Evolutionary conservation across 176 grass and related monocot genomes (phyloP), one percentile per base, ranked within the genome.

Genomic region (Oryza punctata): DNA sequence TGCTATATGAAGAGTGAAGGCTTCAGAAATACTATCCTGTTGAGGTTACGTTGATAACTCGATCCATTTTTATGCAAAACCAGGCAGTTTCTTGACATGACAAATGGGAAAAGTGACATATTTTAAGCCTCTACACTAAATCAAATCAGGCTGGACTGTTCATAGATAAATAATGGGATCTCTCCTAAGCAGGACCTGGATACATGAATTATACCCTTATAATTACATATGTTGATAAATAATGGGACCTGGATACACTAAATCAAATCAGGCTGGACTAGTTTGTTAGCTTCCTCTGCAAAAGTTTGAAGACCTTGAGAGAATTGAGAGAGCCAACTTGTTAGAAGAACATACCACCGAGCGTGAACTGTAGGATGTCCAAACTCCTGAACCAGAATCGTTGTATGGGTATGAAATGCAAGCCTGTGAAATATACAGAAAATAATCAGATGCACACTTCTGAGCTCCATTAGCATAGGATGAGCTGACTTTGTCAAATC

Each of bases 401-500:
- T 28, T 84, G 82, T 82, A 85, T 21, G 88, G 78, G 28, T 88
- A 88, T 65, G 85, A 85, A 72, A 88, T 78, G 60, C 82, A 83
- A 49, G 74, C 73, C 91, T 93, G 86, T 12, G 44, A 50, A 16
- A 47, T 12, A 82, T 37, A 63, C 5, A 2, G 67, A 37, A 35
- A 28, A 75, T 28, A 69, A 65, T 87, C 29, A 87, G 75, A 65
- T 60, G 16, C 25, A 46, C n/a, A 6, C 46, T 23, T 78, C 7
- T 7, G 63, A 81, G n/a, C n/a, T n/a, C n/a, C n/a, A n/a, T n/a
- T n/a, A 60, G 19, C 30, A 41, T 64, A 21, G 1, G 11, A 23
- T 6, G 6, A 63, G 33, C 1, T 72, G 6, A 85, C 7, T 49
- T 16, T 63, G 40, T 24, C 33, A 16, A 59, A 50, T 69, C 14